Evolutionary conservation across 2,329 filamentous ascomycete genomes (phyloP), one percentile per base, ranked within the genome.

Genomic region (Tolypocladium tundrense): DNA sequence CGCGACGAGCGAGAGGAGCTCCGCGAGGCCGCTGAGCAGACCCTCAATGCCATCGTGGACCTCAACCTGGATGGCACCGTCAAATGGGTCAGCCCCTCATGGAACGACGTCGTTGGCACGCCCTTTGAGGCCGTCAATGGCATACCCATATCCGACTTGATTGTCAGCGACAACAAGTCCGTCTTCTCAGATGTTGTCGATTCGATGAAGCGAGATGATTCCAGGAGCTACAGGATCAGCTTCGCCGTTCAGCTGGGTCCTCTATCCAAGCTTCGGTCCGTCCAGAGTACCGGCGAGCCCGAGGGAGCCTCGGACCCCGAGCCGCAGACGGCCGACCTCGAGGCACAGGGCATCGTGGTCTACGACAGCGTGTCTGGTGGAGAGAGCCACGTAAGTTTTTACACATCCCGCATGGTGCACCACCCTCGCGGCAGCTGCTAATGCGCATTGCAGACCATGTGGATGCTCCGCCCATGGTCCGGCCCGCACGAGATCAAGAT

Each of bases 341-440:
- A 99, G 75, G 95, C 90, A 8, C 94, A 99, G 73, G 94, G 94
- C 27, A 99, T 99, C 68, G 96, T 97, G 88, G 91, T 97, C 8
- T 97, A 96, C 70, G 92, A 97, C 71, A 86, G 88, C 61, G 83
- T 88, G 14, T 90, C 91, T 42, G 91, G 91, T 55, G 88, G 87
- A 58, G 90, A 94, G 70, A 94, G 90, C 68, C 93, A 97, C 79
- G 91, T 95, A 82, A 79, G 89, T 81, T 4, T 19, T 24, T 21
- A 2, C n/a, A 7, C 10, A 4, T 55, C 10, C 45, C 35, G 7
- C 21, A 11, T n/a, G 3, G 14, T 11, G 21, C 6, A 8, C 27
- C 10, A 31, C 21, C 14, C 9, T 43, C 39, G 21, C 2, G 11
- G 53, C 53, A 39, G 40, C 35, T 55, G 56, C 60, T 60, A 51